Base-by-base conservation (phyloP, 306 rosid genomes). In the Rosa multiflora region DNA sequence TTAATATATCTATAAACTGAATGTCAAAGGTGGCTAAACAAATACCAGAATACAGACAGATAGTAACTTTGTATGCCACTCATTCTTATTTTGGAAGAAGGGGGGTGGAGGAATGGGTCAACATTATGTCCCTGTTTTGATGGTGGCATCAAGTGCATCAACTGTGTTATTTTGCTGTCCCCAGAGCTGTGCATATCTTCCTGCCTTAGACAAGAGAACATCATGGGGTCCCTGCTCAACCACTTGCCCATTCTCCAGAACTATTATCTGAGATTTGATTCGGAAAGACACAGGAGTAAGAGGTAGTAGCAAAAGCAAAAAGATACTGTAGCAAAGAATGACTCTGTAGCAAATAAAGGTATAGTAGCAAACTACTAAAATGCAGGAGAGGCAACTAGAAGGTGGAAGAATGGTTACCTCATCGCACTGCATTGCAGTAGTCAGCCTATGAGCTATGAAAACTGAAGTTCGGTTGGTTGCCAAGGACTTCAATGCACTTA, bases 141-240 rank as follows among this genome's bases (percentile, higher is more conserved):
- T 78, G 67, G 91, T 88, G 32, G 97, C 62, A 72, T 94, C 97
- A 67, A 88, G 82, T 52, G 90, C 85, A 79, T 95, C 98, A 23
- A 92, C 52, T 23, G 97, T 82, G 87, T 76, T 95, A 83, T 94
- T 92, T 86, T 95, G 99, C 82, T 95, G 98, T 80, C 89, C 94
- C 99, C 99, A 95, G 44, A 95, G 94, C 83, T 95, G 99, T 21
- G 99, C 91, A 82, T 95, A 95, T 89, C 99, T 91, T 88, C 98
- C 99, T 6, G 85, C 91, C 63, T 90, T 87, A 8, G 89, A 88
- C 82, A 95, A 82, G 40, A 95, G 98, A 61, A 76, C 85, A 78
- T 95, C 99, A 83, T 95, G 98, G 69, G 98, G 87, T 72, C 99
- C 99, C 80, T 92, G 97, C 85, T 95, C 99, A 74, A 92, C 51